A percentile compares a stretch with the other conserved stretches of the same genome.
These are phyloP conservation scores for Salvia hispanica DNA, from an alignment of 257 asterid species.

Conservation along the genomic window DNA sequence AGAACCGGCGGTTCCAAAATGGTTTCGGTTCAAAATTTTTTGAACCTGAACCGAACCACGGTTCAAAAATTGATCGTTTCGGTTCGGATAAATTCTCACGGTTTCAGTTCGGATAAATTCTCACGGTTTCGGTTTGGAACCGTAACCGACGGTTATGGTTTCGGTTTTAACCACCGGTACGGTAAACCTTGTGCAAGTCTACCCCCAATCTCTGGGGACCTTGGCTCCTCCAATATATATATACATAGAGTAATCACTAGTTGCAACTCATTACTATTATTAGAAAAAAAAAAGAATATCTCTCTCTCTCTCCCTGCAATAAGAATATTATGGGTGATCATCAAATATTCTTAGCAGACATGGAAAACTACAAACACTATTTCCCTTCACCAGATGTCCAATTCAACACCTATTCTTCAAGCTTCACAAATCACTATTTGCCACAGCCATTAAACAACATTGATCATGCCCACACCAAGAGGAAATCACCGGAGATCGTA, in stretches of 20 bases:
- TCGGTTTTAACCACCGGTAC: too few species aligned
- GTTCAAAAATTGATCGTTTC: too few species aligned
- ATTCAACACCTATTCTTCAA: conserved; percentile 30
- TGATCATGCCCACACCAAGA: conserved; percentile 29
- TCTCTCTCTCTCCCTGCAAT: not conserved
- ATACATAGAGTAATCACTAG: conserved; percentile 27
- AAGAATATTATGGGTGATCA: not conserved
- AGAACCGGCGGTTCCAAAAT: too few species aligned
- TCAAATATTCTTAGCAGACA: conserved; percentile 29
- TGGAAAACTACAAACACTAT: conserved; percentile 36
- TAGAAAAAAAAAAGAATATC: not conserved
- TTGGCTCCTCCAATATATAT: not conserved
- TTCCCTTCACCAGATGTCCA: conserved; percentile 43
- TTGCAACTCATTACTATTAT: conserved; percentile 5
- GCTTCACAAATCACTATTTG: not conserved
- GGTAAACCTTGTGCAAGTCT: too few species aligned
- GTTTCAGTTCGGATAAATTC: too few species aligned
- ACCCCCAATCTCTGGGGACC: too few species aligned
- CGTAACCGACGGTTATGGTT: too few species aligned
- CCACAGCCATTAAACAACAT: conserved; percentile 1
- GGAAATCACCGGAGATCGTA: conserved; percentile 46
- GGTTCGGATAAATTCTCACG: too few species aligned
- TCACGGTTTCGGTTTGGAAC: too few species aligned
- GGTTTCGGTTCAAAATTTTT: too few species aligned
- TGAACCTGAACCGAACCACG: too few species aligned